A percentile compares a stretch with the other conserved stretches of the same genome.
Evolutionary conservation across 305 asterid species (phyloP).

Genomic region (Monarda citriodora): DNA sequence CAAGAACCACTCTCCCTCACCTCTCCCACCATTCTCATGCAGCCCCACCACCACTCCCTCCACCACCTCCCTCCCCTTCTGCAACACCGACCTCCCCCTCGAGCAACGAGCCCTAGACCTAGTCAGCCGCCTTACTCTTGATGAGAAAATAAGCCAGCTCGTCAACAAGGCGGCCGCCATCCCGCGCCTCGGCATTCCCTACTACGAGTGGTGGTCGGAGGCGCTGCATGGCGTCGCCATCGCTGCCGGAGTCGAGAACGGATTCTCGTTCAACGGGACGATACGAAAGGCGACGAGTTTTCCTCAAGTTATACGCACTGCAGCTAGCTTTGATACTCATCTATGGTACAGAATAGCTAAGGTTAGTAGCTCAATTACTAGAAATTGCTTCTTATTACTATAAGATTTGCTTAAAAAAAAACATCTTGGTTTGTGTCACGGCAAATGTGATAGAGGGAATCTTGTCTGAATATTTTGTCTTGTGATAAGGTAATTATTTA

Average conservation of each 20-base stretch:
- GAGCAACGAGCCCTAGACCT: slow-evolving; percentile 51
- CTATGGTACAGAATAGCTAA: slow-evolving; percentile 57
- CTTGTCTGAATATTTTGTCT: slow-evolving; percentile 12
- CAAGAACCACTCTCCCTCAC: slow-evolving; percentile 10
- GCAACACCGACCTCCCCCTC: slow-evolving; percentile 50
- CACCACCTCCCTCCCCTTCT: slow-evolving; percentile 49
- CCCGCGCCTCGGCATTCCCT: slow-evolving; percentile 54
- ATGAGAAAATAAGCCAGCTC: slow-evolving; percentile 72
- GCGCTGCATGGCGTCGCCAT: slow-evolving; percentile 67
- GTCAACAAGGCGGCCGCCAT: slow-evolving; percentile 52
- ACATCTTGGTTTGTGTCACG: slow-evolving; percentile 6
- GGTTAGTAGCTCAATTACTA: slow-evolving; percentile 25
- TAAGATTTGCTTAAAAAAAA: no score
- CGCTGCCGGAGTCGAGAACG: slow-evolving; percentile 41
- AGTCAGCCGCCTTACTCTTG: slow-evolving; percentile 61
- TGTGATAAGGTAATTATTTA: slow-evolving; percentile 18
- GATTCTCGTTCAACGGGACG: slow-evolving; percentile 40
- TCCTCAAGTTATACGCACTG: slow-evolving; percentile 63
- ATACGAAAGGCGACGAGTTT: slow-evolving; percentile 59
- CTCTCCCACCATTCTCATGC: slow-evolving; percentile 68
- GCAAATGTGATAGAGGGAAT: slow-evolving; percentile 15
- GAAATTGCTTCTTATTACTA: background rate
- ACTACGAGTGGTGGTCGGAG: slow-evolving; percentile 78
- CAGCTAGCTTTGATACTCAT: slow-evolving; percentile 48
- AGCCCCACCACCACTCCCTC: slow-evolving; percentile 34